Conservation (phyloP, 2,329 filamentous ascomycete species). For the Paecilomyces fulvus region DNA sequence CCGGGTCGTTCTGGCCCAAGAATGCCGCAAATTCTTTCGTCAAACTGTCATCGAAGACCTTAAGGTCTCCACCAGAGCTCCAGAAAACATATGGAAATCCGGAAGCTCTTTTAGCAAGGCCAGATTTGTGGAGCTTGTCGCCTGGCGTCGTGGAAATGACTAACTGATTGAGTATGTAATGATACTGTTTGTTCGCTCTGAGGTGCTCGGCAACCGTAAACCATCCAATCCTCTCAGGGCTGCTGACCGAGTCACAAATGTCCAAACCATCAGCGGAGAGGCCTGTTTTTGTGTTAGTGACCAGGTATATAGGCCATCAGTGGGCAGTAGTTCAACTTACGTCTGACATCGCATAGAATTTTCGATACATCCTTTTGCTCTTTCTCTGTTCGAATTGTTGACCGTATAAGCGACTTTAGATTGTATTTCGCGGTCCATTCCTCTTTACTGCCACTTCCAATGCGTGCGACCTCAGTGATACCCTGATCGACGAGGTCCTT, state of each 20-base stretch:
- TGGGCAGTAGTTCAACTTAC: not conserved
- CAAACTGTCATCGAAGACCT: not conserved
- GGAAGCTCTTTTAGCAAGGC: conserved; percentile 1
- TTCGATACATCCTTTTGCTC: conserved; percentile 1
- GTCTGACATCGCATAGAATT: not conserved
- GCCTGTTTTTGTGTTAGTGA: not conserved
- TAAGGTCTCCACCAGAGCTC: conserved; percentile 1
- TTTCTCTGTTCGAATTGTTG: conserved; percentile 4
- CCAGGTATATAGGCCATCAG: not conserved
- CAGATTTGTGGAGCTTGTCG: not conserved
- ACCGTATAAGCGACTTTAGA: conserved; percentile 6
- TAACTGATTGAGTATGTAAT: conserved; percentile 2
- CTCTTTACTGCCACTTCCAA: conserved; percentile 20
- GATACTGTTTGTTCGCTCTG: not conserved
- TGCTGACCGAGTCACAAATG: conserved; percentile 4
- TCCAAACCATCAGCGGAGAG: conserved; percentile 3
- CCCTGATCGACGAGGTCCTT: conserved; percentile 16
- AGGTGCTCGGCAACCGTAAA: conserved; percentile 3
- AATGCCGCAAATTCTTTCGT: not conserved
- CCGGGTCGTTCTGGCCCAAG: not conserved
- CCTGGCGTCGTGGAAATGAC: conserved; percentile 1
- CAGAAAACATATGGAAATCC: conserved; percentile 4
- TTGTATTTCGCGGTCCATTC: conserved; percentile 12
- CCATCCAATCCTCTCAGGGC: conserved; percentile 4
- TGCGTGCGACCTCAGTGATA: conserved; percentile 15